Base-by-base conservation (phyloP, 2,329 filamentous ascomycete genomes). In the Orbilia ellipsospora region DNA sequence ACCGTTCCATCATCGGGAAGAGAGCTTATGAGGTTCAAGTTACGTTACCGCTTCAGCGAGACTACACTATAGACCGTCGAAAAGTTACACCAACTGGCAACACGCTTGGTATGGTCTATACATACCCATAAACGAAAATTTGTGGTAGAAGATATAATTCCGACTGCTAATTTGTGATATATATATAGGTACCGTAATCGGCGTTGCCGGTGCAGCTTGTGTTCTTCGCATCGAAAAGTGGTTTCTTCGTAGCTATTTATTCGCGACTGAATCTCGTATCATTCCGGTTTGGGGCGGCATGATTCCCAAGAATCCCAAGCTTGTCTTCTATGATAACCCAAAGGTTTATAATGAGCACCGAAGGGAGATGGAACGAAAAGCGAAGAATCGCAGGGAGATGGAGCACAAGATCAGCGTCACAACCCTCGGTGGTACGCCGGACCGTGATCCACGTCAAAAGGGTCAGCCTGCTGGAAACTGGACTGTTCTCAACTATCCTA, bases 1-100 rank as follows among this genome's bases (percentile, higher is more conserved):
- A 75, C 44, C 64, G 55, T 4, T 69, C 72, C 0, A 60, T 75
- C 36, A 64, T 69, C n/a, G 72, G 64, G 1, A 75, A 65, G n/a
- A 56, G 54, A 15, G 72, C 72, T 4, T 75, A 69, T 23, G 72
- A 67, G 5, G 55, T 75, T 44, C 10, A 16, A 15, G 45, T 75
- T 51, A 28, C 55, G 12, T 52, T 63, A 13, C 52, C 42, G 1
- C 56, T 75, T 18, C 23, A 5, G 13, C 15, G 28, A 12, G 72
- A 75, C 40, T 69, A 20, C 16, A 65, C 64, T 2, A 28, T 45
- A 12, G 60, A 55, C 12, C 72, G 72, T 10, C 12, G 28, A 4
- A 28, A 61, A 0, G 64, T 48, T 6, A 12, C 16, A 2, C 64
- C 64, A 7, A 75, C 72, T 13, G 72, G 72, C 0, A 60, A 56